These are phyloP conservation scores for Blastobotrys petasosporus DNA, from an alignment of 1,139 yeast species.

Conservation along the genomic window DNA sequence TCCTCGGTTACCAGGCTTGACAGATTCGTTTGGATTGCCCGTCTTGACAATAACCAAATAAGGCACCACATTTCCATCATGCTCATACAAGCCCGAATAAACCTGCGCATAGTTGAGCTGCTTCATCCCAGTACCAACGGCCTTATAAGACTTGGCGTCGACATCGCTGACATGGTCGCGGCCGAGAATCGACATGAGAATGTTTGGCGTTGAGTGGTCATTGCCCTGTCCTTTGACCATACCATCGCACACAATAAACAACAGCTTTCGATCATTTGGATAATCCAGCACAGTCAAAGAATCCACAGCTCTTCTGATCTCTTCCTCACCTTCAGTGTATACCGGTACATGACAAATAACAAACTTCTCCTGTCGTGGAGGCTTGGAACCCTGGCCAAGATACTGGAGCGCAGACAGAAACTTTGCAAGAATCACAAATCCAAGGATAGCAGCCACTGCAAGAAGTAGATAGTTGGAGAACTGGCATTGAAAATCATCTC, in stretches of 20 bases:
- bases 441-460: slow-evolving; percentile 32
- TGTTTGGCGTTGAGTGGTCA: slow-evolving; percentile 29
- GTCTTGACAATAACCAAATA: slow-evolving; percentile 32
- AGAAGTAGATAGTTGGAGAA: slow-evolving; percentile 36
- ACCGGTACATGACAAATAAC: slow-evolving; percentile 76
- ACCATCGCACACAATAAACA: slow-evolving; percentile 88
- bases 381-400: slow-evolving; percentile 25
- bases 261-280: slow-evolving; percentile 87
- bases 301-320: slow-evolving; percentile 80
- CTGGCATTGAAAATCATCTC: slow-evolving; percentile 31
- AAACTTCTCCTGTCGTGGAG: slow-evolving; percentile 33
- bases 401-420: slow-evolving; percentile 36
- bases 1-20: slow-evolving; percentile 34
- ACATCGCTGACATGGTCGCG: slow-evolving; percentile 36
- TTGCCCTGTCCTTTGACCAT: slow-evolving; percentile 82
- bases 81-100: slow-evolving; percentile 30
- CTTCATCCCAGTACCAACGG: slow-evolving; percentile 30
- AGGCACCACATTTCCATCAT: slow-evolving; percentile 25
- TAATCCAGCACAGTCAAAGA: slow-evolving; percentile 88
- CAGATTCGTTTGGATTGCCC: slow-evolving; percentile 28
- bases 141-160: slow-evolving; percentile 26
- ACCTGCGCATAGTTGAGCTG: slow-evolving; percentile 30
- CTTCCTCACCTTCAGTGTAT: slow-evolving; percentile 86
- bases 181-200: slow-evolving; percentile 48
- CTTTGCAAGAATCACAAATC: slow-evolving; percentile 30